phyloP scores from a whole-genome alignment of 2,329 filamentous ascomycete species.

The Epicoccum nigrum region DNA sequence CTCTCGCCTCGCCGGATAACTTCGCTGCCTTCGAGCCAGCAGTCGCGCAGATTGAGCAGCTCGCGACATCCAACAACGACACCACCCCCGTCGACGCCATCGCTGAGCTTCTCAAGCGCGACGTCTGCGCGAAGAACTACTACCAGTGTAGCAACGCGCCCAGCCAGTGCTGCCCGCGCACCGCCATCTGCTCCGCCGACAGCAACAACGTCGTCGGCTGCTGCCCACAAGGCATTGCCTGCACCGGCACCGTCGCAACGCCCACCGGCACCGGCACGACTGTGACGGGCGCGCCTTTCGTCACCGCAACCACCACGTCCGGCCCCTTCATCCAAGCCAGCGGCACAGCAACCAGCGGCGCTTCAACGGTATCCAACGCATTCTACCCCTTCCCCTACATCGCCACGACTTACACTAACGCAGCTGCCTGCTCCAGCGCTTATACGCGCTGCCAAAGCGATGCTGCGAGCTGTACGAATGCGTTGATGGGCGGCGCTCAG shows the following conservation, averaged over 20 bases:
- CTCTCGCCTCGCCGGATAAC: conserved; percentile 36
- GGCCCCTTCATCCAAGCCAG: conserved; percentile 32
- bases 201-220: conserved; percentile 64
- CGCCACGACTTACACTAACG: conserved; percentile 60
- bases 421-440: conserved; percentile 59
- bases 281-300: conserved; percentile 28
- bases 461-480: conserved; percentile 47
- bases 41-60: conserved; percentile 25
- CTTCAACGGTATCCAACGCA: conserved; percentile 55
- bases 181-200: conserved; percentile 63
- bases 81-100: conserved; percentile 27
- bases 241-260: conserved; percentile 60
- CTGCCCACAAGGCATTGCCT: conserved; percentile 63
- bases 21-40: conserved; percentile 42
- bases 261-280: conserved; percentile 7
- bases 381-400: conserved; percentile 61
- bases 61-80: conserved; percentile 31
- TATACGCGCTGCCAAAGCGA: conserved; percentile 60
- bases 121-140: conserved; percentile 59
- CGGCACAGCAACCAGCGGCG: conserved; percentile 8
- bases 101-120: conserved; percentile 43
- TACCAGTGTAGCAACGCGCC: conserved; percentile 60
- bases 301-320: conserved; percentile 26
- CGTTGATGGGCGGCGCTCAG: conserved; percentile 56
- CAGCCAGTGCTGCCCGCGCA: conserved; percentile 61